Percentiles rank a stretch among this genome's conserved stretches.
Conservation (phyloP, 768 basidiomycete genomes). For the Termitomyces sp. region DNA sequence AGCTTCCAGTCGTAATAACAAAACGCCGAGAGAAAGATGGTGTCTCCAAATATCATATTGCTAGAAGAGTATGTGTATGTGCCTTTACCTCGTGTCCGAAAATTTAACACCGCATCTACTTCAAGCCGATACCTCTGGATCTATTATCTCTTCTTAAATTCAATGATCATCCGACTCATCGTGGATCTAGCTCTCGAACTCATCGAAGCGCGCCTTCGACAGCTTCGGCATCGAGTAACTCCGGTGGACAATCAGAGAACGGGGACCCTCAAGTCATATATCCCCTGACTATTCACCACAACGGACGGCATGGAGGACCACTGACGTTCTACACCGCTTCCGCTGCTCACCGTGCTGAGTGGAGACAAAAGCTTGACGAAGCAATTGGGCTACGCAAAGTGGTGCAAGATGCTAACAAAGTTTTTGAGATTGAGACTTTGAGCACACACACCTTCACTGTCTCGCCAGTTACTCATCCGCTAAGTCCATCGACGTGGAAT, state of each 20-base stretch:
- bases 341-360: constrained; percentile 64
- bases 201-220: constrained; percentile 40
- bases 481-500: constrained; percentile 51
- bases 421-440: constrained; percentile 90
- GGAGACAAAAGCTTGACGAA: constrained; percentile 90
- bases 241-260: constrained; percentile 32
- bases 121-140: constrained; percentile 87
- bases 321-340: constrained; percentile 84
- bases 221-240: constrained; percentile 15
- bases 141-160: constrained; percentile 81
- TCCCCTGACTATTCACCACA: constrained; percentile 86
- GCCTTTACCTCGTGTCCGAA: not conserved
- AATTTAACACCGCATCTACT: not conserved
- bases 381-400: constrained; percentile 80
- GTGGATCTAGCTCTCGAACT: constrained; percentile 56
- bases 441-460: constrained; percentile 85
- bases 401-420: constrained; percentile 89
- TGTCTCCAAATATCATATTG: constrained; percentile 70
- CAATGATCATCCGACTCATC: constrained; percentile 66
- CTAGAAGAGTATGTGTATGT: constrained; percentile 57
- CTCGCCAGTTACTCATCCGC: constrained; percentile 49
- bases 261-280: constrained; percentile 69
- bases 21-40: constrained; percentile 73
- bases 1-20: constrained; percentile 71
- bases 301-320: constrained; percentile 78